Evolutionary conservation across 1,284 basidiomycete species (phyloP), one percentile per base, ranked within the genome.

Genomic region (Trichosporon sp.): DNA sequence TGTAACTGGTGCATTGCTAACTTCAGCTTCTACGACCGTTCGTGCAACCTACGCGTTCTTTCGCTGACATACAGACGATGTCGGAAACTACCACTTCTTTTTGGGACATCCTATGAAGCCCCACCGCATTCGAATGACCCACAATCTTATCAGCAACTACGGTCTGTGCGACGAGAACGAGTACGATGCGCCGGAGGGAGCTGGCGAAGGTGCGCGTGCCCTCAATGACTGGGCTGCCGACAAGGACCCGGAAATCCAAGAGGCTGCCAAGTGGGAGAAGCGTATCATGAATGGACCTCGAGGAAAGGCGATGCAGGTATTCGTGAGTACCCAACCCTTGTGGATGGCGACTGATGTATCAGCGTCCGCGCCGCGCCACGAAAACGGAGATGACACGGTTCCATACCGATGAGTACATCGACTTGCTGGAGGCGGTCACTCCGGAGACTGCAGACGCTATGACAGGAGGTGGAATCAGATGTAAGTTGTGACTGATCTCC

Each of bases 321-420:
- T 96, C 72, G 93, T 94, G 77, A 74, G 90, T 83, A 18, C 18
- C 15, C n/a, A 6, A 12, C n/a, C 3, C 21, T 8, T 38, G 65
- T 63, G 11, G 15, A 35, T 11, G 27, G 32, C 15, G 12, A n/a
- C 34, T 42, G 58, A 64, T 8, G 1, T 18, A 27, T 8, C 65
- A 94, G 92, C 88, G 88, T 77, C 91, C 97, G 1, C 89, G 88
- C 79, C 88, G 93, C 51, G 92, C 95, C 1, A 88, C 89, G 0
- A 88, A 90, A 12, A 89, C 91, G 76, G 87, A 89, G 63, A 93
- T 99, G 91, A 91, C 92, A 3, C 85, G 89, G 21, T 99, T 99
- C 81, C 97, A 99, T 82, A 96, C 95, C 12, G 96, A 99, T 84
- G 96, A 99, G 86, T 98, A 98, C 83, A 88, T 99, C 72, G 89